phyloP scores from a whole-genome alignment of 352 stramenopile species.

The Aphanomyces astaci region DNA sequence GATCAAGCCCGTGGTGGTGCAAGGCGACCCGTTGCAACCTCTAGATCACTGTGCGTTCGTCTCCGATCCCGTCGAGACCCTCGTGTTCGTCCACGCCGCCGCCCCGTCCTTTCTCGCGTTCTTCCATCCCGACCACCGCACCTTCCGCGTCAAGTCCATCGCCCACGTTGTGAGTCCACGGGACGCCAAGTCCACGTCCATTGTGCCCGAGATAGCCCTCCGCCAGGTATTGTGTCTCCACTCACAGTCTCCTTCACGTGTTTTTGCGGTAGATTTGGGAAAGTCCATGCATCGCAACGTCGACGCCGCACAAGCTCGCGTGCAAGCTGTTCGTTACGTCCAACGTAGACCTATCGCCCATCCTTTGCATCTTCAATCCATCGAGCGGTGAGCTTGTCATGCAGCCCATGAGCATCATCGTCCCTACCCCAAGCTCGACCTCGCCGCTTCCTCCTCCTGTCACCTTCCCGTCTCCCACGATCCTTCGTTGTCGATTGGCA shows the following conservation, averaged over 20 bases:
- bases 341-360: background rate
- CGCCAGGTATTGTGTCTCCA: background rate
- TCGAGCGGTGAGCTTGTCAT: background rate
- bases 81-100: background rate
- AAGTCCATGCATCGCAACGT: background rate
- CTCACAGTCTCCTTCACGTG: background rate
- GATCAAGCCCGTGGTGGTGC: conserved; percentile 50
- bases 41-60: background rate
- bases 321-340: conserved; percentile 1
- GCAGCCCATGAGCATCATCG: background rate
- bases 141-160: background rate
- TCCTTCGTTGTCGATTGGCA: background rate
- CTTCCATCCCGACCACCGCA: background rate
- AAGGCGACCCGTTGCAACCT: background rate
- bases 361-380: background rate
- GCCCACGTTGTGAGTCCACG: background rate
- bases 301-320: background rate
- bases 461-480: background rate
- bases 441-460: background rate
- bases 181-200: background rate
- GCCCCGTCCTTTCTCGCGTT: background rate
- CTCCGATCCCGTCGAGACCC: background rate
- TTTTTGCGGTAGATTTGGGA: background rate
- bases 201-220: background rate
- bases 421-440: background rate